phyloP scores from a whole-genome alignment of 257 asterid species.

The Schizonepeta tenuifolia region DNA sequence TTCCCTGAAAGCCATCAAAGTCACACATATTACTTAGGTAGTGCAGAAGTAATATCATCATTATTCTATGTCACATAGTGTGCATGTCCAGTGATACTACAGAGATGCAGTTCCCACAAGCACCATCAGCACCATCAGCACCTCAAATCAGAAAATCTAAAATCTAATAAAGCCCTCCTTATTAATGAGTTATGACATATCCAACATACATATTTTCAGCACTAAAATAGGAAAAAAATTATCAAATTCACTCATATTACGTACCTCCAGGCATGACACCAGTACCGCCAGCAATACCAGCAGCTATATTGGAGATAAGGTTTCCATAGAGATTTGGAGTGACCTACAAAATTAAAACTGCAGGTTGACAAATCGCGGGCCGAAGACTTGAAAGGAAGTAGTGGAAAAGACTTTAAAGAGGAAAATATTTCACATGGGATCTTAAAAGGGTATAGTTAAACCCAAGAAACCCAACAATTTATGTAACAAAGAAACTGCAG shows the following conservation, averaged over 20 bases:
- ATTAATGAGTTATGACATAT: not conserved
- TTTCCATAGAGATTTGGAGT: conserved; percentile 98
- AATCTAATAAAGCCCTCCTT: not conserved
- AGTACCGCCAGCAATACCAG: conserved; percentile 99
- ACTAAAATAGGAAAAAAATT: not conserved
- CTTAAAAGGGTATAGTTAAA: conserved; percentile 15
- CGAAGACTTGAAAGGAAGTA: not conserved
- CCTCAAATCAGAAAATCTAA: not conserved
- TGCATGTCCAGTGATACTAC: not conserved
- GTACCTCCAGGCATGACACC: conserved; percentile 99
- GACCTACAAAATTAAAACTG: conserved; percentile 55
- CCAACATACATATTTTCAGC: not conserved
- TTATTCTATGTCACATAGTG: not conserved
- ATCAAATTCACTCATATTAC: conserved; percentile 27
- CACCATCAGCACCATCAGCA: conserved; percentile 5
- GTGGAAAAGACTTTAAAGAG: conserved; percentile 1
- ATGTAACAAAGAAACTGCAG: not conserved
- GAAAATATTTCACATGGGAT: not conserved
- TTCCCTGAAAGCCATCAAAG: conserved; percentile 61
- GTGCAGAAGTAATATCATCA: conserved; percentile 4
- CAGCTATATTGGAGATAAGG: conserved; percentile 87
- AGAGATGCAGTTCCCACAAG: not conserved
- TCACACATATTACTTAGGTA: not conserved
- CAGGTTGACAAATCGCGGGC: conserved; percentile 17
- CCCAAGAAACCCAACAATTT: conserved; percentile 9